phyloP scores from a whole-genome alignment of 2,329 filamentous ascomycete genomes.

The Neonectria punicea region DNA sequence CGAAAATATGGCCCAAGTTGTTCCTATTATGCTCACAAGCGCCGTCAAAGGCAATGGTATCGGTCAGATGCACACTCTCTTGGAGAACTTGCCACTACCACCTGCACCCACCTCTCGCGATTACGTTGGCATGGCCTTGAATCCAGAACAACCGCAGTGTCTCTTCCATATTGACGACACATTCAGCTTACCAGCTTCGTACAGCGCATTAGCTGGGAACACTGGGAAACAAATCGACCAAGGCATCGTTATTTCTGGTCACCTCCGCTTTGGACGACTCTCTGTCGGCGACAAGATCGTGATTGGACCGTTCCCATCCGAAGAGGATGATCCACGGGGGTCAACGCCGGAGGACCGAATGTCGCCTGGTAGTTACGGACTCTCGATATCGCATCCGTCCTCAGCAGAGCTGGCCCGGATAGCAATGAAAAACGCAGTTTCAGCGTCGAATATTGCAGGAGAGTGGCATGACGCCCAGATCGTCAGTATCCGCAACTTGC shows the following conservation, averaged over 20 bases:
- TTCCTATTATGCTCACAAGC: conserved; percentile 90
- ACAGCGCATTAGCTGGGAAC: conserved; percentile 45
- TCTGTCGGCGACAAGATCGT: conserved; percentile 81
- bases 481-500: conserved; percentile 87
- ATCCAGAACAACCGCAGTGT: conserved; percentile 68
- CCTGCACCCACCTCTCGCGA: conserved; percentile 63
- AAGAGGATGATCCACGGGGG: conserved; percentile 58
- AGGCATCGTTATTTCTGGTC: conserved; percentile 84
- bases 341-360: conserved; percentile 57
- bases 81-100: conserved; percentile 80
- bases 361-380: conserved; percentile 58
- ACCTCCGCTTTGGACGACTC: conserved; percentile 81
- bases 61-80: conserved; percentile 81
- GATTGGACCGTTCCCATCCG: conserved; percentile 79
- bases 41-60: conserved; percentile 87
- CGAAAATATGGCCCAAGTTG: conserved; percentile 59
- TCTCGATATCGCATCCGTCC: conserved; percentile 64
- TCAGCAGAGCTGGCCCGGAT: conserved; percentile 64
- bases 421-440: conserved; percentile 63
- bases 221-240: conserved; percentile 48
- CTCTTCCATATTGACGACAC: conserved; percentile 94
- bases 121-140: conserved; percentile 64
- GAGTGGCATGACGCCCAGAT: conserved; percentile 86
- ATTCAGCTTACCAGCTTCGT: conserved; percentile 77
- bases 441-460: conserved; percentile 63